phyloP scores from a whole-genome alignment of 768 basidiomycete species.

The Cyathus striatus region DNA sequence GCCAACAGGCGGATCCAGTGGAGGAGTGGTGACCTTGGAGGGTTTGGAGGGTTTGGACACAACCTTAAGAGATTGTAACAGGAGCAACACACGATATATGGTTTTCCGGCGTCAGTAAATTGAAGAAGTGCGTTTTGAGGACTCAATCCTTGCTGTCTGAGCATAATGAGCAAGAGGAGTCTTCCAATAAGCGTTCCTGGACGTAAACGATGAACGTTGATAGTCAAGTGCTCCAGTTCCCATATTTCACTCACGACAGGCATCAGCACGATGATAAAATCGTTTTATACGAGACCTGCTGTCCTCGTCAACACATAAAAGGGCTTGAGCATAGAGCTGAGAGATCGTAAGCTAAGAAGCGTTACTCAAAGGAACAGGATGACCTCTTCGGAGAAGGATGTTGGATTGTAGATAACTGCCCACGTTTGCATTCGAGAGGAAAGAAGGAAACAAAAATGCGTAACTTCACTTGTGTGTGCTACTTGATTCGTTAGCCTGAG shows the following conservation, averaged over 20 bases:
- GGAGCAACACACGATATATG: slow-evolving; percentile 56
- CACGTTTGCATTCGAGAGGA: slow-evolving; percentile 31
- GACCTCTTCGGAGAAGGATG: slow-evolving; percentile 36
- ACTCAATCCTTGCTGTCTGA: slow-evolving; percentile 52
- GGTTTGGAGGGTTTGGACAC: too few relatives aligned
- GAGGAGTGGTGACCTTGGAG: slow-evolving; percentile 25
- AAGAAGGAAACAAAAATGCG: too few relatives aligned
- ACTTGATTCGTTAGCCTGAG: too few relatives aligned
- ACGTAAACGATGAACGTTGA: slow-evolving; percentile 1
- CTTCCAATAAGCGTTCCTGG: slow-evolving; percentile 74
- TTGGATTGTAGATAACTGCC: slow-evolving; percentile 37
- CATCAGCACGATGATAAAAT: slow-evolving; percentile 70
- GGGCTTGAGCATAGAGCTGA: slow-evolving; percentile 64
- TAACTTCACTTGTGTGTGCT: too few relatives aligned
- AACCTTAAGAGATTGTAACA: too few relatives aligned
- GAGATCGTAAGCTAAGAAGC: slow-evolving; percentile 3
- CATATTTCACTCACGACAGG: slow-evolving; percentile 51
- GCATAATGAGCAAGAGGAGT: slow-evolving; percentile 63
- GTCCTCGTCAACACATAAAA: slow-evolving; percentile 52
- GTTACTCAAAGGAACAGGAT: slow-evolving; percentile 7
- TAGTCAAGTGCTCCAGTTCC: not conserved
- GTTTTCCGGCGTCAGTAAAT: slow-evolving; percentile 64
- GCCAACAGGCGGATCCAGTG: slow-evolving; percentile 50
- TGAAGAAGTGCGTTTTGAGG: slow-evolving; percentile 44
- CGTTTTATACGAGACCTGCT: slow-evolving; percentile 53